Base-by-base conservation (phyloP, 1,139 yeast genomes). In the Blastobotrys serpentis region DNA sequence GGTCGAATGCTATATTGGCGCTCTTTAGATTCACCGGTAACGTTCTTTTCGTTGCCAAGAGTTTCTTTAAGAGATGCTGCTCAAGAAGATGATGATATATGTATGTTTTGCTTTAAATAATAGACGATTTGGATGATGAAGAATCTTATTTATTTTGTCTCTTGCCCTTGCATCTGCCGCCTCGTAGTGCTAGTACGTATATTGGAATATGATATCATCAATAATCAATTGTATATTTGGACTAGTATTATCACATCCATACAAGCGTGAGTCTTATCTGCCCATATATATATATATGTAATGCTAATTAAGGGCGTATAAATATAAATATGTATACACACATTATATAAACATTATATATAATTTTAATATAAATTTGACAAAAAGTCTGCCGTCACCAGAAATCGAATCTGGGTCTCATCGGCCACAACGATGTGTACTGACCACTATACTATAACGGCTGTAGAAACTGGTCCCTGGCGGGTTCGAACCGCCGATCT, bases 1-100 rank as follows among this genome's bases (percentile, higher is more conserved):
- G 95, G 92, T 70, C 84, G 49, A 94, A 86, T 42, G 95, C 95
- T 1, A 76, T 84, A 46, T 75, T 86, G 77, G 94, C 95, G 1
- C 71, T 82, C 4, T 78, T 86, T 66, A 70, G 95, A 53, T 78
- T 86, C 54, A 57, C 81, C 40, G 95, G 95, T 1, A 82, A 90
- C 57, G 58, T 75, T 6, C 62, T 76, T 36, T 86, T 85, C 62
- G 74, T 85, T 68, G 55, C 77, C 1, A 62, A 64, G 45, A 72
- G 79, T 56, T 55, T 69, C 49, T 47, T 69, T 29, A 65, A 62
- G 47, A 57, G 56, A 32, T 54, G 60, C 48, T 52, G 56, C 47
- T 43, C 60, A 3, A 54, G 55, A 38, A 47, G 63, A 44, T 59
- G 53, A 48, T 17, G 13, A n/a, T n/a, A n/a, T n/a, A n/a, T n/a